Evolutionary conservation across 2,329 filamentous ascomycete genomes (phyloP), one percentile per base, ranked within the genome.

Genomic region (Diaporthe citrichinensis): DNA sequence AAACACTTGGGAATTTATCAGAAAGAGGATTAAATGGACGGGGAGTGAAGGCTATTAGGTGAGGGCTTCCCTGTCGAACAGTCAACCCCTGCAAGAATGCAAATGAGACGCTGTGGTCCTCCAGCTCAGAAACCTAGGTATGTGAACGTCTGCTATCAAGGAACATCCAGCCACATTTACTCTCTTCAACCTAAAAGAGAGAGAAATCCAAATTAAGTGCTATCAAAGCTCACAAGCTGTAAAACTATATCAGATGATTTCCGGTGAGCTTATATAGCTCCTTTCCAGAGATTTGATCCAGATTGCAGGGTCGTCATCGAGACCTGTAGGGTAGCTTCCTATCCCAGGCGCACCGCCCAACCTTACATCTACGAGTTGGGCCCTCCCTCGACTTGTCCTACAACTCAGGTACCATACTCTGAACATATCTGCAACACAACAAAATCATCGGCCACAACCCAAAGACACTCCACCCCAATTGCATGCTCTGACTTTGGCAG

Each of bases 141-240:
- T 25, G 79, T 82, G 79, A 82, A 78, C n/a, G 31, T 36, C 20
- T 78, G 82, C 71, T 82, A 82, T 62, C 36, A 76, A 36, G 75
- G 9, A 25, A 82, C 80, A 36, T 74, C 77, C 76, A 77, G 76
- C 77, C 76, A 78, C 76, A 61, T 20, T 10, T 25, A 9, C 9
- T 31, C 10, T 15, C 25, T 39, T 3, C 23, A 41, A 10, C 34
- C 17, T 49, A 6, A 6, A 28, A 44, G 2, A 41, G 23, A 2
- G 25, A 2, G 5, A 20, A 28, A 10, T 9, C 5, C 8, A 3
- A 15, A 20, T 4, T 20, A 41, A 28, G 20, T 23, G 7, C 1
- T 17, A 7, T 39, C 1, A 46, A 46, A 58, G 17, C 12, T 17
- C 1, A 1, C 2, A 14, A 41, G 62, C 39, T 57, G 51, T n/a